Conservation (phyloP, 805 yeast species). For the Candida ponderosae region DNA sequence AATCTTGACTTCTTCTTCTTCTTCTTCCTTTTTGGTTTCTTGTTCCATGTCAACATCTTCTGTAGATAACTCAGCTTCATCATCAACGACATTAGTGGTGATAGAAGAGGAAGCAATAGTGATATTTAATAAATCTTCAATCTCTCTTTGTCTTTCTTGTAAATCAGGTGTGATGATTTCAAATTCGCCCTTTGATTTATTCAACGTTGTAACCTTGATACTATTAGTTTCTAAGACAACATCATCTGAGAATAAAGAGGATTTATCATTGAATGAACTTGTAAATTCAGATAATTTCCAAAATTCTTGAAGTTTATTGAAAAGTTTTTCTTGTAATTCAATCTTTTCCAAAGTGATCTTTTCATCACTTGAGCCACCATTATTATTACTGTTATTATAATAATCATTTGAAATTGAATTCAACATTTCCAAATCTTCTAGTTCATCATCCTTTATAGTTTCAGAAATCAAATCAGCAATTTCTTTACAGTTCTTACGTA, state of each 20-base stretch:
- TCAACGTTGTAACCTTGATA: background rate
- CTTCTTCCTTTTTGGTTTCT: background rate
- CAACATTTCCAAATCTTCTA: slow-evolving; percentile 29
- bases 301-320: background rate
- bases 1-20: background rate
- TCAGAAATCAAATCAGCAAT: slow-evolving; percentile 49
- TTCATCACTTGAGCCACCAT: slow-evolving; percentile 1
- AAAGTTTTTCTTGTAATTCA: slow-evolving; percentile 5
- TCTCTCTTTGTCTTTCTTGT: slow-evolving; percentile 8
- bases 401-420: slow-evolving; percentile 18
- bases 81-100: background rate
- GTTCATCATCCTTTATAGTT: slow-evolving; percentile 14
- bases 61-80: background rate
- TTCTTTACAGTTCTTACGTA: slow-evolving; percentile 49
- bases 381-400: background rate
- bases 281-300: slow-evolving; percentile 1
- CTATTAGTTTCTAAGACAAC: no score
- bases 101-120: background rate
- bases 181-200: slow-evolving; percentile 2
- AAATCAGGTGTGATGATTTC: slow-evolving; percentile 7
- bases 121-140: slow-evolving; percentile 1
- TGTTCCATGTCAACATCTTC: background rate
- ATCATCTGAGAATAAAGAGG: no score
- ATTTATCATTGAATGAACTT: background rate
- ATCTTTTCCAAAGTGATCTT: slow-evolving; percentile 6